Evolutionary conservation across 306 rosid species (phyloP).

Genomic region (Vachellia pachyceras): DNA sequence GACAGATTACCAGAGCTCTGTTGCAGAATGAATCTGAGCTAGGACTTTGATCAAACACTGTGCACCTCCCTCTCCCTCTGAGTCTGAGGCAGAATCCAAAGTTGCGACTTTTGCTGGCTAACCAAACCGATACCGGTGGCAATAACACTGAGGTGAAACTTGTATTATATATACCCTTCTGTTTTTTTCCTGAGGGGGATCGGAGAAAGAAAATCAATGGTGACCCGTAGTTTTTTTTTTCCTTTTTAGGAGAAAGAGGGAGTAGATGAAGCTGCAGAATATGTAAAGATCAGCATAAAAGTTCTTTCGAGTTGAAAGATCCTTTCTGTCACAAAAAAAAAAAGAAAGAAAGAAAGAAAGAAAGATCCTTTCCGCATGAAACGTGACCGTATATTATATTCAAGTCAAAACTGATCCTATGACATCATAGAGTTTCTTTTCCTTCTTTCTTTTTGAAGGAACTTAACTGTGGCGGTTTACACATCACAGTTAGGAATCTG

Average conservation of each 20-base stretch:
- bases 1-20: neutral
- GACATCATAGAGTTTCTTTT: neutral
- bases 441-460: neutral
- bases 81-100: neutral
- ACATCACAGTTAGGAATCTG: no score
- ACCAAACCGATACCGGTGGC: neutral
- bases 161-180: neutral
- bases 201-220: neutral
- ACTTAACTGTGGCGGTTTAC: neutral
- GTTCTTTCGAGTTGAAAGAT: no score
- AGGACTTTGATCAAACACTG: neutral
- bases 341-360: no score
- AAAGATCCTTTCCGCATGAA: neutral
- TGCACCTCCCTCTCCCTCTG: neutral
- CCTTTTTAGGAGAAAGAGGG: neutral
- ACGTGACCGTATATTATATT: neutral
- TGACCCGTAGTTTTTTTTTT: neutral
- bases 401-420: neutral
- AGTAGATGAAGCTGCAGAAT: neutral
- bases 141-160: neutral
- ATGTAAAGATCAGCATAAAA: neutral
- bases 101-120: constrained; percentile 15
- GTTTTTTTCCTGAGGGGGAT: neutral
- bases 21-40: no score
- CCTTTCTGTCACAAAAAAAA: no score